These are phyloP conservation scores for Plasmodium inui DNA, from an alignment of 169 alveolate species.

Conservation along the genomic window DNA sequence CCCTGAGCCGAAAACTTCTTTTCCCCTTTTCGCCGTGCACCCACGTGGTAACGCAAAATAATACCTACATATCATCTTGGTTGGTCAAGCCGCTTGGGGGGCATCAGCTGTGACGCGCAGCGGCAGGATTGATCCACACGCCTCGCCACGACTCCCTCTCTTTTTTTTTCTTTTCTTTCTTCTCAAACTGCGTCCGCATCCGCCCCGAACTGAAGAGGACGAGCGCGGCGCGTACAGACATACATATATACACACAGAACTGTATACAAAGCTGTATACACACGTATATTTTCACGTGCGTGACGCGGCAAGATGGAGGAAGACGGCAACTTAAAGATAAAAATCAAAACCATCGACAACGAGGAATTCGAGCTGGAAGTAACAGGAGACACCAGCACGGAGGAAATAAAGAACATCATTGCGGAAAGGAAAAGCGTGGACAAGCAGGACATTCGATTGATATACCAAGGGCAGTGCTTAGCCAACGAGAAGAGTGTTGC, in stretches of 20 bases:
- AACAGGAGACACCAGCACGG: constrained; percentile 10
- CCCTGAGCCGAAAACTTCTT: neutral
- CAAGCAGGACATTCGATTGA: constrained; percentile 47
- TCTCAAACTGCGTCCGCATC: neutral
- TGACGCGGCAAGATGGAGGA: constrained; percentile 6
- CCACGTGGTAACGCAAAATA: neutral
- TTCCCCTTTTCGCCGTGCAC: neutral
- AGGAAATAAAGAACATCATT: constrained; percentile 39
- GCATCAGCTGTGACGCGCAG: neutral
- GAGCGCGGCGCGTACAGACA: neutral
- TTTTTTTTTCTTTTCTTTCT: too few relatives aligned
- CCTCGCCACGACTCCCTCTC: neutral
- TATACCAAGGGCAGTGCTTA: constrained; percentile 71
- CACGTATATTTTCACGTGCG: neutral
- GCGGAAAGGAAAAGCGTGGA: constrained; percentile 49
- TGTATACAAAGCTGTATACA: too few relatives aligned
- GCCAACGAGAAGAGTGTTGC: constrained; percentile 30
- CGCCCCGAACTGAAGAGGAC: neutral
- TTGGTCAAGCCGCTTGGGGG: neutral
- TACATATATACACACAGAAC: neutral
- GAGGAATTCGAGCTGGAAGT: constrained; percentile 50
- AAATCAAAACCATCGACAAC: constrained; percentile 49
- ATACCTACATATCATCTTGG: neutral
- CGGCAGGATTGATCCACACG: neutral
- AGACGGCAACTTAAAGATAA: constrained; percentile 46